These are phyloP conservation scores for Leucocoprinus birnbaumii DNA, from an alignment of 768 basidiomycete species.

Conservation along the genomic window DNA sequence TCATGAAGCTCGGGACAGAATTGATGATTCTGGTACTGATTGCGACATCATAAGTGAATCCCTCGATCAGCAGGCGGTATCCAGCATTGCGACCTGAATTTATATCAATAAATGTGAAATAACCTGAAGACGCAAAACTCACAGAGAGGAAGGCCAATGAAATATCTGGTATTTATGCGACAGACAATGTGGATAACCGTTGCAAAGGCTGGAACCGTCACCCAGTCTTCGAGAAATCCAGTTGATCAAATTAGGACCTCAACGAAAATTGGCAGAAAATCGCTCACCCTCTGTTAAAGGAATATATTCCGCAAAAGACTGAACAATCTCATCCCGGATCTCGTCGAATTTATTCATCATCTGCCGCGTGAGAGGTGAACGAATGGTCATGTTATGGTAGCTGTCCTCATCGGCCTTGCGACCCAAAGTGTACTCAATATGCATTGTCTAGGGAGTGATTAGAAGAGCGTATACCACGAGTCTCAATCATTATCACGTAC, in stretches of 20 bases:
- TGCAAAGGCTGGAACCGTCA: slow-evolving; percentile 21
- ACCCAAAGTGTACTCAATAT: slow-evolving; percentile 35
- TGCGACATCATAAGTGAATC: slow-evolving; percentile 29
- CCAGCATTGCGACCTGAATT: slow-evolving; percentile 32
- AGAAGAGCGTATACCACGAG: background rate
- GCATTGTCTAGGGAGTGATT: slow-evolving; percentile 25
- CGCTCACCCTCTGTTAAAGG: slow-evolving; percentile 8
- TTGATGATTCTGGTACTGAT: slow-evolving; percentile 23
- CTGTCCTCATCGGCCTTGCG: slow-evolving; percentile 23
- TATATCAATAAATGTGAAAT: background rate
- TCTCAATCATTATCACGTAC: background rate
- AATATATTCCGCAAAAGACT: slow-evolving; percentile 37
- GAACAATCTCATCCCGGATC: slow-evolving; percentile 41
- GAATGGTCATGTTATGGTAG: slow-evolving; percentile 29
- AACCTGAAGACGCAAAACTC: slow-evolving; percentile 2
- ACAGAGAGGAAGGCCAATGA: slow-evolving; percentile 48
- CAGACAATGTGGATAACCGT: slow-evolving; percentile 29
- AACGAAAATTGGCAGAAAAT: too few species aligned
- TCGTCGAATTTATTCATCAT: slow-evolving; percentile 32
- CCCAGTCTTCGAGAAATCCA: slow-evolving; percentile 30
- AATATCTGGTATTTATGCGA: slow-evolving; percentile 37
- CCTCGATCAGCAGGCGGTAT: slow-evolving; percentile 28
- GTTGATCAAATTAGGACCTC: too few species aligned
- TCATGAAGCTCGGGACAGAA: slow-evolving; percentile 32
- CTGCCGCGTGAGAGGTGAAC: slow-evolving; percentile 31